These are phyloP conservation scores for Candida michaelii DNA, from an alignment of 805 yeast genomes.

Conservation along the genomic window DNA sequence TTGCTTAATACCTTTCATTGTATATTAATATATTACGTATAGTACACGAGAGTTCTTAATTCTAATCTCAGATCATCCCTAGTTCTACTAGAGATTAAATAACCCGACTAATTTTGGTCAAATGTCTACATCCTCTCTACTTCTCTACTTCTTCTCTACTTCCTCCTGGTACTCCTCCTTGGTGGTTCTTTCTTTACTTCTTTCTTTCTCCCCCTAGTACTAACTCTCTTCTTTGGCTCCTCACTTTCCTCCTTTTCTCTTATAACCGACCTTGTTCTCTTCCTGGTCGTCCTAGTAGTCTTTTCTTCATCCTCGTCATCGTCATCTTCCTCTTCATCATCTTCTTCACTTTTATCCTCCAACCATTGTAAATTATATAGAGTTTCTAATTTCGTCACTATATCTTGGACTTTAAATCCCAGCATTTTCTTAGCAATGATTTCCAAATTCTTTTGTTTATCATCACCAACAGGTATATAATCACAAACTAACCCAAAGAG, in stretches of 20 bases:
- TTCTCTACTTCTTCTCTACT: too few species aligned
- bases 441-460: conserved; percentile 44
- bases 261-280: conserved; percentile 3
- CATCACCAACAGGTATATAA: conserved; percentile 65
- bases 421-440: conserved; percentile 40
- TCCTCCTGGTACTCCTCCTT: conserved; percentile 20
- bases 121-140: too few species aligned
- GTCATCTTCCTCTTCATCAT: conserved; percentile 10
- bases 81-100: too few species aligned
- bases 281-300: conserved; percentile 20
- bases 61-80: too few species aligned
- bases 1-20: conserved; percentile 19
- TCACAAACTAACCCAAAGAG: conserved; percentile 62
- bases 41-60: background rate
- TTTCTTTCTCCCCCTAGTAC: conserved; percentile 12
- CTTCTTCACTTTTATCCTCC: conserved; percentile 46
- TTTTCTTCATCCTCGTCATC: conserved; percentile 11
- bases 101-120: too few species aligned
- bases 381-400: conserved; percentile 55
- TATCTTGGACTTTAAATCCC: conserved; percentile 38
- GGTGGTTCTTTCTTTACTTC: conserved; percentile 14
- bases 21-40: conserved; percentile 5
- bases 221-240: conserved; percentile 4
- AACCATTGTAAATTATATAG: conserved; percentile 58
- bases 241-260: background rate